phyloP scores from a whole-genome alignment of 1,284 basidiomycete species.

The Mycosarcoma maydis region DNA sequence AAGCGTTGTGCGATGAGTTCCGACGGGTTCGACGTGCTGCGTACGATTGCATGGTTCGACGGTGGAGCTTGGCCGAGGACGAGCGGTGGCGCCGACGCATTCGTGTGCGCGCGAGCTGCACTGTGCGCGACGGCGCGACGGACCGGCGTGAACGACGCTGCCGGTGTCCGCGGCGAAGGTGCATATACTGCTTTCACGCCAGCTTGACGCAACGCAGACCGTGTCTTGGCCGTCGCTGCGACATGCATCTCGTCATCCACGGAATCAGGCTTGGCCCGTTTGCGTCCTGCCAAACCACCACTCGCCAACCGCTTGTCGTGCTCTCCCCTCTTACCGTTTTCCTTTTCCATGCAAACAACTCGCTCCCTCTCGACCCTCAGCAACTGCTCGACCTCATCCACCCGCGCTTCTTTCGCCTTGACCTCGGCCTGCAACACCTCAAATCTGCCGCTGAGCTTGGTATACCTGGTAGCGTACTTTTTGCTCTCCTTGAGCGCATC shows the following conservation, averaged over 20 bases:
- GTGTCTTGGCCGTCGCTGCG: too few species aligned
- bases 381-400: neutral
- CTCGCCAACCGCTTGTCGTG: neutral
- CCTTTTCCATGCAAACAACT: neutral
- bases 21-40: slow-evolving; percentile 35
- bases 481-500: slow-evolving; percentile 55
- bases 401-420: neutral
- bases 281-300: slow-evolving; percentile 16
- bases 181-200: slow-evolving; percentile 23
- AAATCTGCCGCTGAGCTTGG: slow-evolving; percentile 17
- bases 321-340: neutral
- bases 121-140: too few species aligned
- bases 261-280: slow-evolving; percentile 21
- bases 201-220: neutral
- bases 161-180: slow-evolving; percentile 3
- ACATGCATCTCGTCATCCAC: neutral
- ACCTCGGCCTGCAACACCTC: slow-evolving; percentile 27
- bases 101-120: too few species aligned
- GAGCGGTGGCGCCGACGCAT: neutral
- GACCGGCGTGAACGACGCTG: slow-evolving; percentile 20
- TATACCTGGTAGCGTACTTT: slow-evolving; percentile 35
- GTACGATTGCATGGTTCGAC: slow-evolving; percentile 18
- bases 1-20: slow-evolving; percentile 30
- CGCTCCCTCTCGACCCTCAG: neutral
- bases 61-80: slow-evolving; percentile 19